Conservation (phyloP, 2,329 filamentous ascomycete genomes). For the Colletotrichum higginsianum region DNA sequence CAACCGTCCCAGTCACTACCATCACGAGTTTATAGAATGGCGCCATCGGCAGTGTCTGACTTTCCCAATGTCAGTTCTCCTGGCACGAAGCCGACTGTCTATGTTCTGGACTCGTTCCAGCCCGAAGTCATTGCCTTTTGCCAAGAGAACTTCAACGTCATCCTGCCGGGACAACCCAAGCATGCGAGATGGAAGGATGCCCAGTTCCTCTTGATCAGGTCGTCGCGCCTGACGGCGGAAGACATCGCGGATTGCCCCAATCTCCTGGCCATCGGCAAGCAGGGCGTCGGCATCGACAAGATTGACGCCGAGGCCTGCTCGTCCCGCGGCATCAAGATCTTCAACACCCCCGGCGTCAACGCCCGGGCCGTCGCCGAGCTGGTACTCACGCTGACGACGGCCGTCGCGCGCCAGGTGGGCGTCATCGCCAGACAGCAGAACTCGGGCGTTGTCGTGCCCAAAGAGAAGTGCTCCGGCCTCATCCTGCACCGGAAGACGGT, state of each 20-base stretch:
- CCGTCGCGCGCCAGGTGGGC: constrained; percentile 52
- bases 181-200: constrained; percentile 58
- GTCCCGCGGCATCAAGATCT: constrained; percentile 57
- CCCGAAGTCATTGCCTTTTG: constrained; percentile 53
- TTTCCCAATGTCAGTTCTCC: not conserved
- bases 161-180: constrained; percentile 53
- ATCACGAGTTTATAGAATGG: constrained; percentile 3
- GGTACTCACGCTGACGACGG: constrained; percentile 53
- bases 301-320: constrained; percentile 58
- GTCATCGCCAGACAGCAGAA: constrained; percentile 51
- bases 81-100: constrained; percentile 55
- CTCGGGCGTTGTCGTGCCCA: constrained; percentile 50
- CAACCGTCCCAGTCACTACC: not conserved
- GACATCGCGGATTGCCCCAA: constrained; percentile 55
- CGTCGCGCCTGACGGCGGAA: constrained; percentile 54
- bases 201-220: constrained; percentile 56
- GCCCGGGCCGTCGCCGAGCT: constrained; percentile 59
- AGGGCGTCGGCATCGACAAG: constrained; percentile 63
- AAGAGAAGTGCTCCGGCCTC: constrained; percentile 59
- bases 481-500: constrained; percentile 53
- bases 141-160: constrained; percentile 55
- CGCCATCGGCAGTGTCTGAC: constrained; percentile 16
- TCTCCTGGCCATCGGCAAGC: constrained; percentile 61
- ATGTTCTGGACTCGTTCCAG: constrained; percentile 57
- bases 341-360: constrained; percentile 64